phyloP scores from a whole-genome alignment of 2,329 filamentous ascomycete species.

The Arthrobotrys iridis region DNA sequence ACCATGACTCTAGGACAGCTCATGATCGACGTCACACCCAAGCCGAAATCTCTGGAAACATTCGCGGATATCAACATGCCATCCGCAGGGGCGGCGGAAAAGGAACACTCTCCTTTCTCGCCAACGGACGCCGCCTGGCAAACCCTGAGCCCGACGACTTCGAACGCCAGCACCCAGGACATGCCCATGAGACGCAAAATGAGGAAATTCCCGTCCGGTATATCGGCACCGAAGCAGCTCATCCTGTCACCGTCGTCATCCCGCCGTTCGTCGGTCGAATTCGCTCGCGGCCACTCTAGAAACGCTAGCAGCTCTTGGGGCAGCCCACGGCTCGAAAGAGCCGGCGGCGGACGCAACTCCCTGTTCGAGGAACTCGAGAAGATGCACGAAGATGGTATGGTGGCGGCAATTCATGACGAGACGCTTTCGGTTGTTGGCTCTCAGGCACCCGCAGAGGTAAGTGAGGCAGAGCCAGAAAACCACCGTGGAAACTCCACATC shows the following conservation, averaged over 20 bases:
- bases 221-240: conserved; percentile 47
- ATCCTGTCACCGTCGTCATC: conserved; percentile 47
- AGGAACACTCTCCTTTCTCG: conserved; percentile 25
- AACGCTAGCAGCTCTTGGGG: conserved; percentile 50
- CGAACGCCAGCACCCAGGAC: conserved; percentile 39
- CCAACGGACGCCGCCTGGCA: conserved; percentile 42
- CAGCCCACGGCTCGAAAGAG: conserved; percentile 38
- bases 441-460: conserved; percentile 36
- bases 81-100: conserved; percentile 3
- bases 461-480: conserved; percentile 41
- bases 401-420: conserved; percentile 37
- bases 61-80: conserved; percentile 43
- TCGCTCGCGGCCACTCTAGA: conserved; percentile 42
- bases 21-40: conserved; percentile 52
- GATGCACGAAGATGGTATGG: conserved; percentile 46
- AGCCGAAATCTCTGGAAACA: conserved; percentile 41
- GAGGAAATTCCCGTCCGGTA: conserved; percentile 52
- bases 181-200: conserved; percentile 48
- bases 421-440: conserved; percentile 35
- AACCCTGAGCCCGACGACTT: conserved; percentile 50
- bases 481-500: conserved; percentile 30
- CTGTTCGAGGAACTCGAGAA: conserved; percentile 50
- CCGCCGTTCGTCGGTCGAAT: conserved; percentile 48
- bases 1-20: conserved; percentile 33
- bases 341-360: conserved; percentile 39